phyloP scores from a whole-genome alignment of 2,329 filamentous ascomycete genomes.

The Grosmannia penicillata region DNA sequence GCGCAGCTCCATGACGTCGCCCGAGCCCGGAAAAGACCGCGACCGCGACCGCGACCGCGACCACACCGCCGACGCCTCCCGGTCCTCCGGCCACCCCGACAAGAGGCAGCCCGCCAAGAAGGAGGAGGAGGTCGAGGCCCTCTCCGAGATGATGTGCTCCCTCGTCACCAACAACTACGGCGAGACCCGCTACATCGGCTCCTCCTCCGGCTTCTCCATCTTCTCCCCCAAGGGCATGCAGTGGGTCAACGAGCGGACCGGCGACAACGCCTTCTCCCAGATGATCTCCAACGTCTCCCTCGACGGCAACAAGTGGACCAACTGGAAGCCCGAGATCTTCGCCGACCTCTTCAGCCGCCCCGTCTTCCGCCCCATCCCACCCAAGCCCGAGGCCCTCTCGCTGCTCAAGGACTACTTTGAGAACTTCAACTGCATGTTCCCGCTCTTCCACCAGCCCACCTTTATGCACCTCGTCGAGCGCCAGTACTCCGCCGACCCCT shows the following conservation, averaged over 20 bases:
- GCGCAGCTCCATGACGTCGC: slow-evolving; percentile 39
- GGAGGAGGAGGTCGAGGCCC: slow-evolving; percentile 62
- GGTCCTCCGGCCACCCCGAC: slow-evolving; percentile 11
- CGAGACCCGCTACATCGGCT: slow-evolving; percentile 92
- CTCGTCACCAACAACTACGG: slow-evolving; percentile 88
- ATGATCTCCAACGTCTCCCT: slow-evolving; percentile 90
- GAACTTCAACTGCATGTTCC: slow-evolving; percentile 99
- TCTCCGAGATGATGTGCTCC: slow-evolving; percentile 99
- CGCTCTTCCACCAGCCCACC: slow-evolving; percentile 90
- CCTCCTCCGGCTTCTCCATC: slow-evolving; percentile 94
- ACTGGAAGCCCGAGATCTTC: slow-evolving; percentile 98
- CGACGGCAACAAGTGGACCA: slow-evolving; percentile 89
- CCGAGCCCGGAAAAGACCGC: slow-evolving; percentile 22
- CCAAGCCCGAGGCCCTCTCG: slow-evolving; percentile 76
- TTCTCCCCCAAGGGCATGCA: slow-evolving; percentile 97
- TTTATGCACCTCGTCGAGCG: slow-evolving; percentile 96
- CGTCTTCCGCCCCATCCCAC: slow-evolving; percentile 69
- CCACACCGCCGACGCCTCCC: not conserved
- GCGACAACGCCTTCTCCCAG: slow-evolving; percentile 84
- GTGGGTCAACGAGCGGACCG: slow-evolving; percentile 96
- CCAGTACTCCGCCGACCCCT: slow-evolving; percentile 85
- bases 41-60: slow-evolving; percentile 12
- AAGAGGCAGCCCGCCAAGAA: slow-evolving; percentile 31
- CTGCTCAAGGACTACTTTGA: slow-evolving; percentile 90
- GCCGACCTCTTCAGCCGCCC: slow-evolving; percentile 77